Base-by-base conservation (phyloP, 2,329 filamentous ascomycete genomes). In the Epichloe uncinata region DNA sequence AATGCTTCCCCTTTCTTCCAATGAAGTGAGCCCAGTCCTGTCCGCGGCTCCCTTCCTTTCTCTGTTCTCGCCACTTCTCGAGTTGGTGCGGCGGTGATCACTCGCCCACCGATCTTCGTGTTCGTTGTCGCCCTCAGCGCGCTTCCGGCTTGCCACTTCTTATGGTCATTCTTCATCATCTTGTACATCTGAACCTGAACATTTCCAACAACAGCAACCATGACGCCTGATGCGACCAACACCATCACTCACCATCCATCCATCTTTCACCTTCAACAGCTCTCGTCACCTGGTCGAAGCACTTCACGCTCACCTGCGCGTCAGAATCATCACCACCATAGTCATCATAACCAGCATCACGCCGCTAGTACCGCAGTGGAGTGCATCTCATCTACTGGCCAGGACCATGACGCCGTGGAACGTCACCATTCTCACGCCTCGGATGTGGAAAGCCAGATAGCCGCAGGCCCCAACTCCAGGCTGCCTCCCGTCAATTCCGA, bases 401-500 rank as follows among this genome's bases (percentile, higher is more conserved):
- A 69, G 20, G 60, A 61, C 4, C 61, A 65, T 8, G 67, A 69
- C 30, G 56, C 70, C 35, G 63, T 70, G 13, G 68, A 68, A 53
- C 71, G 72, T 47, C 72, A 75, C 52, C 58, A 61, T 18, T 63
- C 66, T 15, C 61, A 64, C 42, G 55, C 60, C 18, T 64, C 61
- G 18, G 75, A 79, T 47, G 67, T 78, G 42, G 77, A 79, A 62
- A 70, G 67, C 55, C 73, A 75, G 56, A 57, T 64, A 36, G 67
- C 66, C 1, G 56, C 61, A 13, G 61, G 61, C 33, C 57, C 56
- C 37, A 59, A 55, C n/a, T 60, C 73, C 42, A 70, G 71, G 37
- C 67, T 78, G 6, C 81, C 83, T 0, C 73, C 72, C 8, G 78
- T 82, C 59, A 78, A 73, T 18, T 65, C 67, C 26, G 80, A 82